These are phyloP conservation scores for Galeopsis tetrahit DNA, from an alignment of 257 asterid species.

Conservation along the genomic window DNA sequence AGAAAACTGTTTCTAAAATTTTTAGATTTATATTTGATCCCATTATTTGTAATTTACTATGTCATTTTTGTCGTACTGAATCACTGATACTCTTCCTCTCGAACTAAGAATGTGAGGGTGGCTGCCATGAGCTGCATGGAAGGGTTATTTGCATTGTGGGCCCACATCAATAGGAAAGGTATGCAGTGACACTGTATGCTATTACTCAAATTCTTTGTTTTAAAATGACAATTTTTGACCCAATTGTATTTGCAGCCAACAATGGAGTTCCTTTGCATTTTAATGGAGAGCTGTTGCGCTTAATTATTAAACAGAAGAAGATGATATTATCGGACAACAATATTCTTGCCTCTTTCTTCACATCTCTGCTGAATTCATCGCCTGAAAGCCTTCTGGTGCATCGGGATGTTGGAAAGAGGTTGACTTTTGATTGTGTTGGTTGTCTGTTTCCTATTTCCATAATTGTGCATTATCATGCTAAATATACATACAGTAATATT, in stretches of 20 bases:
- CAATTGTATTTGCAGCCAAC: conserved; percentile 54
- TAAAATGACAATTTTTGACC: conserved; percentile 29
- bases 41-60: neutral
- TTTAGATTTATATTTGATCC: conserved; percentile 9
- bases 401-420: conserved; percentile 66
- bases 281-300: conserved; percentile 69
- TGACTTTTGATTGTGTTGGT: conserved; percentile 22
- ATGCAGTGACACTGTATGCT: conserved; percentile 21
- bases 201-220: conserved; percentile 8
- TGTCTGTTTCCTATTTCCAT: conserved; percentile 16
- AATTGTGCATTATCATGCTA: conserved; percentile 13
- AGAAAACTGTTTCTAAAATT: neutral
- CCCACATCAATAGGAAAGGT: conserved; percentile 60
- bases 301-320: conserved; percentile 73
- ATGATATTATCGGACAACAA: conserved; percentile 74
- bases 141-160: conserved; percentile 53
- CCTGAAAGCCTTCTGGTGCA: conserved; percentile 64
- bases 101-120: conserved; percentile 58
- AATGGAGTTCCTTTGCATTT: conserved; percentile 47
- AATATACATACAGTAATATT: conserved; percentile 11
- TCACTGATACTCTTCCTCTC: conserved; percentile 21
- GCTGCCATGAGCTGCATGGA: conserved; percentile 82
- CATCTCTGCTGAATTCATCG: conserved; percentile 68
- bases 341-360: conserved; percentile 64
- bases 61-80: conserved; percentile 23